These are phyloP conservation scores for Fragilaria radians DNA, from an alignment of 108 stramenopile species.

Conservation along the genomic window DNA sequence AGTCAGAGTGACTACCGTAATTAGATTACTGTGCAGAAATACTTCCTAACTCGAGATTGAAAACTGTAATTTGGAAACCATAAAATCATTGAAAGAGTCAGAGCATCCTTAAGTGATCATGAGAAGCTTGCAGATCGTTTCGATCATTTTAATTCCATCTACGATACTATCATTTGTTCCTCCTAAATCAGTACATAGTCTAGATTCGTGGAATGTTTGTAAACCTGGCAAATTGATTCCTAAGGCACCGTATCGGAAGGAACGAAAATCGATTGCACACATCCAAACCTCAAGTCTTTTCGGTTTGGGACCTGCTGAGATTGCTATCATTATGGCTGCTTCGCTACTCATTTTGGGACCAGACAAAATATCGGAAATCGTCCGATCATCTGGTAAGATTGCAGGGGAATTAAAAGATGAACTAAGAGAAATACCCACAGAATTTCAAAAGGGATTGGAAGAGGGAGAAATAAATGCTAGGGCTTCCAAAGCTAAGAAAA, in stretches of 20 bases:
- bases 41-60: too few relatives aligned
- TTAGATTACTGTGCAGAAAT: too few relatives aligned
- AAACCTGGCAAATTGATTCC: too few relatives aligned
- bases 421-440: slow-evolving; percentile 53
- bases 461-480: slow-evolving; percentile 63
- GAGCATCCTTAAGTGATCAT: too few relatives aligned
- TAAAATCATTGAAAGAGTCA: too few relatives aligned
- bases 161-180: too few relatives aligned
- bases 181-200: background rate
- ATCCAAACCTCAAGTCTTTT: slow-evolving; percentile 70
- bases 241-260: too few relatives aligned
- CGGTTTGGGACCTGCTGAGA: slow-evolving; percentile 74
- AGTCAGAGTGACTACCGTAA: too few relatives aligned
- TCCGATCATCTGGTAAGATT: slow-evolving; percentile 46
- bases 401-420: slow-evolving; percentile 55
- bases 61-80: too few relatives aligned
- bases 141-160: too few relatives aligned
- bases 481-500: slow-evolving; percentile 58
- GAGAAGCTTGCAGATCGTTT: too few relatives aligned
- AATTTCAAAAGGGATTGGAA: slow-evolving; percentile 74
- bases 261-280: slow-evolving; percentile 50
- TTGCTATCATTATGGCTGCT: slow-evolving; percentile 55
- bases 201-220: too few relatives aligned
- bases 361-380: slow-evolving; percentile 42
- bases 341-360: slow-evolving; percentile 62